Base-by-base conservation (phyloP, 1,139 yeast genomes). In the Pichia sp. region DNA sequence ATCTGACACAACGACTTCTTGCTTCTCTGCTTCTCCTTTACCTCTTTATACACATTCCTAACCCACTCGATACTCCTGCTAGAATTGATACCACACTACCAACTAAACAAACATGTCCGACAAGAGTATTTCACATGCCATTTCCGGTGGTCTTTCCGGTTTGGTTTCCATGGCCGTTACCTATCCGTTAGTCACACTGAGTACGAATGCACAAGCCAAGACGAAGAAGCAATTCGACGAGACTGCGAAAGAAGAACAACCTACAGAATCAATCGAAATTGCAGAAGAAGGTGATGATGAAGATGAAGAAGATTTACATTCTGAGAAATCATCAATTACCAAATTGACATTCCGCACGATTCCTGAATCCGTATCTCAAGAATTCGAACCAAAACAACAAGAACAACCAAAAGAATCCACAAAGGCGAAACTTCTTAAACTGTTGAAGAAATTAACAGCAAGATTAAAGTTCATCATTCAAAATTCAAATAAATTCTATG, bases 61-160 rank as follows among this genome's bases (percentile, higher is more conserved):
- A 24, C 10, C 27, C 9, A 8, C 27, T 24, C 27, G 10, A 7
- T 8, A 24, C 27, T 7, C 10, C 27, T 24, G n/a, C n/a, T n/a
- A n/a, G n/a, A n/a, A n/a, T n/a, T n/a, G n/a, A n/a, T n/a, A n/a
- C n/a, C n/a, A n/a, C n/a, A n/a, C n/a, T 24, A 24, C 27, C 7
- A 24, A 24, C 27, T 8, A 24, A 28, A 28, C 31, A n/a, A 28
- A 7, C 14, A 50, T 50, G 53, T 48, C 53, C 9, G 49, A 44
- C 14, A 50, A 45, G 17, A 47, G 81, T 55, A 65, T 79, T 35
- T 91, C 94, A 35, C 96, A 90, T 62, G 96, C 96, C 15, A 68
- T 90, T 20, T 87, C 96, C 12, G 97, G 97, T 14, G 96, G 96
- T 42, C 85, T 93, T 12, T 96, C 96, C 33, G 97, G 97, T 20